Evolutionary conservation across 192 early-diverging fungal species (phyloP).

Genomic region (Coemansia brasiliensis): DNA sequence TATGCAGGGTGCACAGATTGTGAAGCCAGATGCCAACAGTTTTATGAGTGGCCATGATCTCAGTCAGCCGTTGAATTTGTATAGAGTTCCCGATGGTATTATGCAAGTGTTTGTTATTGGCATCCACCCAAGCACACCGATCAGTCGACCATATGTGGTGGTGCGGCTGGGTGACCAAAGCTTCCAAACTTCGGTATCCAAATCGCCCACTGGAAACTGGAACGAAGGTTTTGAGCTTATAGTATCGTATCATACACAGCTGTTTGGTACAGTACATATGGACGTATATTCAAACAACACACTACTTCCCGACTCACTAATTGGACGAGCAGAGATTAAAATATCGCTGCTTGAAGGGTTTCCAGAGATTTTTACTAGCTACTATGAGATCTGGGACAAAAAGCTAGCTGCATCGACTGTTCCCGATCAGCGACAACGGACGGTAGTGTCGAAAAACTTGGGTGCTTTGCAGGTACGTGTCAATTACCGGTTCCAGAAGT

Average conservation of each 20-base stretch:
- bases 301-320: conserved; percentile 62
- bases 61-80: conserved; percentile 53
- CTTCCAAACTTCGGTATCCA: conserved; percentile 64
- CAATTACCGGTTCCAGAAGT: conserved; percentile 63
- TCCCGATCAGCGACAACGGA: conserved; percentile 57
- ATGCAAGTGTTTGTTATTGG: conserved; percentile 64
- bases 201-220: conserved; percentile 61
- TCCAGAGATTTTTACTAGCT: conserved; percentile 69
- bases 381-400: conserved; percentile 78
- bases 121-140: conserved; percentile 58
- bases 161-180: conserved; percentile 66
- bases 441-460: conserved; percentile 62
- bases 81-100: conserved; percentile 49
- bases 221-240: conserved; percentile 71
- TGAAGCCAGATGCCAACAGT: conserved; percentile 23
- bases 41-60: conserved; percentile 38
- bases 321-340: conserved; percentile 70
- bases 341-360: conserved; percentile 61
- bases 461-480: conserved; percentile 70
- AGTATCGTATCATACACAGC: conserved; percentile 70
- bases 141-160: conserved; percentile 65
- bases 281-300: conserved; percentile 68
- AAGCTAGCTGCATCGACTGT: conserved; percentile 63
- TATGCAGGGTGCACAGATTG: no score
- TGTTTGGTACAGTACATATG: conserved; percentile 70